Evolutionary conservation across 768 basidiomycete genomes (phyloP).

Genomic region (Rhodotorula sphaerocarpa): DNA sequence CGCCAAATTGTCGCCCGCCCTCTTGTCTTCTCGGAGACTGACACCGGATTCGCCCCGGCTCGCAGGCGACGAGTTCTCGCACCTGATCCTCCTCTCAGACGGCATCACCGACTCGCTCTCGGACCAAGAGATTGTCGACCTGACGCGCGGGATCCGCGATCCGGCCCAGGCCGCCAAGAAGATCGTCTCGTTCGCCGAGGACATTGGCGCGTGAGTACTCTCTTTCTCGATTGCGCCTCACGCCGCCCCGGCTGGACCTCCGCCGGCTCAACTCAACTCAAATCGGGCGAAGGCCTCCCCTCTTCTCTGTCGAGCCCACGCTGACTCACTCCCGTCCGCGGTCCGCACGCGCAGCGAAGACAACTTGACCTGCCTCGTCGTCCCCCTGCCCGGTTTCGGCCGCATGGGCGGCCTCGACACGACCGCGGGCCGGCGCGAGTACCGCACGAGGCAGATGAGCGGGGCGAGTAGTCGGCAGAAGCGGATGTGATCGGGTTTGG

Average conservation of each 20-base stretch:
- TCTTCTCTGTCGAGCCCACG: too few relatives aligned
- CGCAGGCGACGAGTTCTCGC: slow-evolving; percentile 73
- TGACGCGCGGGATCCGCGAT: slow-evolving; percentile 47
- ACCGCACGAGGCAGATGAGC: slow-evolving; percentile 48
- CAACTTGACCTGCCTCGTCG: slow-evolving; percentile 81
- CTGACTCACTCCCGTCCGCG: neutral
- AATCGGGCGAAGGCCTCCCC: too few relatives aligned
- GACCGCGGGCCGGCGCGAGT: slow-evolving; percentile 74
- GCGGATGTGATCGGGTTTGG: slow-evolving; percentile 40
- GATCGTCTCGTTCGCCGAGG: slow-evolving; percentile 78
- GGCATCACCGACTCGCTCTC: slow-evolving; percentile 84
- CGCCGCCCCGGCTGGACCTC: neutral
- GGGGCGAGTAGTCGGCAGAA: slow-evolving; percentile 43
- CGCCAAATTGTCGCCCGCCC: neutral
- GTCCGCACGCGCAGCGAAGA: slow-evolving; percentile 68
- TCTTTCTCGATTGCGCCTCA: neutral
- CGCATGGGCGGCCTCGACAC: slow-evolving; percentile 67
- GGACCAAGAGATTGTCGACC: slow-evolving; percentile 88
- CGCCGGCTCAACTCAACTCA: too few relatives aligned
- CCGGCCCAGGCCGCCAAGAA: slow-evolving; percentile 73
- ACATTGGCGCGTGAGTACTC: slow-evolving; percentile 44
- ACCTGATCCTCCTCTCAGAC: slow-evolving; percentile 81
- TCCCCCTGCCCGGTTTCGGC: slow-evolving; percentile 90
- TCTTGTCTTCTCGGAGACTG: slow-evolving; percentile 50
- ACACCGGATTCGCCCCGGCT: slow-evolving; percentile 44